phyloP scores from a whole-genome alignment of 495 filamentous ascomycete genomes.

The Penicillium taxi region DNA sequence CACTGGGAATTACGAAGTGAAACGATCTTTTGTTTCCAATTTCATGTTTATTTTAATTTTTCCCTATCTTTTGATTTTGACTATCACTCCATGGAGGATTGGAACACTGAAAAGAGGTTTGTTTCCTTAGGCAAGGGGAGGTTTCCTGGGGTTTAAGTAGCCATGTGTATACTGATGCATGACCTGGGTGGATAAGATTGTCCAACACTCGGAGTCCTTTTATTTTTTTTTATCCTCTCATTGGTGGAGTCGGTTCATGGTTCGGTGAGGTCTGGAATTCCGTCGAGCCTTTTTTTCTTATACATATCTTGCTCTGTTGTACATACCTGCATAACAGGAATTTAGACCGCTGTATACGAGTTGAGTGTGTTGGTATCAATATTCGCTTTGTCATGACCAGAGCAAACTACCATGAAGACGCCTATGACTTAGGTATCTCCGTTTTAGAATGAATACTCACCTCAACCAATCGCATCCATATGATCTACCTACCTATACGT shows the following conservation, averaged over 20 bases:
- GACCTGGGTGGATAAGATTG: constrained; percentile 8
- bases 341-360: constrained; percentile 3
- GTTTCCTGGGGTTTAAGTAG: constrained; percentile 2
- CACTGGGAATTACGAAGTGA: constrained; percentile 6
- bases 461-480: no score
- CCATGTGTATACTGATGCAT: constrained; percentile 10
- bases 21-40: constrained; percentile 6
- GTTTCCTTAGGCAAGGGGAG: no score
- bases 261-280: constrained; percentile 2
- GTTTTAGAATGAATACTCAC: no score
- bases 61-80: background rate
- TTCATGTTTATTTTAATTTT: background rate
- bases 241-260: constrained; percentile 9
- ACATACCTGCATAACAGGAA: constrained; percentile 1
- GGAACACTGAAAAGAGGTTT: no score
- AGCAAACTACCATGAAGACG: no score
- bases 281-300: constrained; percentile 2
- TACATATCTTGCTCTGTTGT: constrained; percentile 6
- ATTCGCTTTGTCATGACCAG: no score
- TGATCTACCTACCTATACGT: no score
- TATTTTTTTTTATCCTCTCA: background rate
- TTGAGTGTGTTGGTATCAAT: no score
- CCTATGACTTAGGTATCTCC: no score
- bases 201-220: constrained; percentile 7
- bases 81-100: background rate